Conservation (phyloP, 2,329 filamentous ascomycete species). For the Fusarium luffae region DNA sequence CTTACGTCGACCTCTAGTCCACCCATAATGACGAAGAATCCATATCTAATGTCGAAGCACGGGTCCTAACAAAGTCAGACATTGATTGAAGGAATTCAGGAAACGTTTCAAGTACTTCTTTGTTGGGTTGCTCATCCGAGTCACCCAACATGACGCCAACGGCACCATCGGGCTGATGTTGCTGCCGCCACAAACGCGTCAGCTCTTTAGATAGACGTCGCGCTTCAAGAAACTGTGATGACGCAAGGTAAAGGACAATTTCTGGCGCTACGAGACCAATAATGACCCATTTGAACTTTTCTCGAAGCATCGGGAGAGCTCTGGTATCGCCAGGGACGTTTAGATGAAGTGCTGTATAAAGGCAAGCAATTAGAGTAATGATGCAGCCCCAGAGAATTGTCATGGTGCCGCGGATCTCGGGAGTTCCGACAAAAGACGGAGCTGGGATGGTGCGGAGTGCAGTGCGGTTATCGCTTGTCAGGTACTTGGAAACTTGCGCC, state of each 20-base stretch:
- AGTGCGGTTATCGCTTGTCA: background rate
- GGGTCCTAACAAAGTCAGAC: background rate
- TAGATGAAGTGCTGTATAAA: background rate
- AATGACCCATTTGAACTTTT: background rate
- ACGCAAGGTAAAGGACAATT: background rate
- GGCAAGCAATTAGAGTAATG: background rate
- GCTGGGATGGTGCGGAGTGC: background rate
- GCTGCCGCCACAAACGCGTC: background rate
- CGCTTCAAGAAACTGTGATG: background rate
- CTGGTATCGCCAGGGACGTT: background rate
- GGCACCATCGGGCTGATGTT: background rate
- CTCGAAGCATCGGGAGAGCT: background rate
- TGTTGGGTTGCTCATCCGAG: background rate
- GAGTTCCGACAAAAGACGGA: background rate
- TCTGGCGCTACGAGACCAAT: background rate
- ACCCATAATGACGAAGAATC: background rate
- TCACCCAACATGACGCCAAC: background rate
- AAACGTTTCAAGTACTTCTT: accelerated
- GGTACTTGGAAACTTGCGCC: background rate
- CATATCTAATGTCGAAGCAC: background rate
- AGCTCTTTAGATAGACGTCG: background rate
- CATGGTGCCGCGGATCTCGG: background rate
- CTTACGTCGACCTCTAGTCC: conserved; percentile 24
- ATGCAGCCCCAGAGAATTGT: background rate
- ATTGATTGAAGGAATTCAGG: too few relatives aligned